Percentiles rank a stretch among this genome's conserved stretches.
These are phyloP conservation scores for Neurospora hispaniola DNA, from an alignment of 495 filamentous ascomycete genomes.

Conservation along the genomic window DNA sequence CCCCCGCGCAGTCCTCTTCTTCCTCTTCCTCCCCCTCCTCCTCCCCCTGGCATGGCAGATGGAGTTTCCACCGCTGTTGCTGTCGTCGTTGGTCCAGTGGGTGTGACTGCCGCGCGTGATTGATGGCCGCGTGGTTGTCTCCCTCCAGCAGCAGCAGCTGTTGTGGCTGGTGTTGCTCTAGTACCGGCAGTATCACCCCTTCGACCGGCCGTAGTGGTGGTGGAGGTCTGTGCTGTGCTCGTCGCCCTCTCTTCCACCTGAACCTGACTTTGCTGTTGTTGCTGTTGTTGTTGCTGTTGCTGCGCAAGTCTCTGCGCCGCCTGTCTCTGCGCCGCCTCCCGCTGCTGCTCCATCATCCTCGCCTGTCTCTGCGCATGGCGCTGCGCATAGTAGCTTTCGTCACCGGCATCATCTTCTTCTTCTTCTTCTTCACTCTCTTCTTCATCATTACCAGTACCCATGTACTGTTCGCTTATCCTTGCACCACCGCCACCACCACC, in stretches of 20 bases:
- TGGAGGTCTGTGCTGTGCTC: neutral
- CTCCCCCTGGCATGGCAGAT: neutral
- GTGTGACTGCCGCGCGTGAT: neutral
- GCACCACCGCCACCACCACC: neutral
- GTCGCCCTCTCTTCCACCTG: neutral
- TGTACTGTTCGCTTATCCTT: neutral
- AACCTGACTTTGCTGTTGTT: neutral
- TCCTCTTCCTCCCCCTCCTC: neutral
- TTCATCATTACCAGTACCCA: neutral
- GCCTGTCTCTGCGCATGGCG: slow-evolving; percentile 8
- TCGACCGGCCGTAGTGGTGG: neutral
- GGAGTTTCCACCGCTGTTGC: neutral
- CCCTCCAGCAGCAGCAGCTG: neutral
- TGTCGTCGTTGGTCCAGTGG: neutral
- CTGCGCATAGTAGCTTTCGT: slow-evolving; percentile 10
- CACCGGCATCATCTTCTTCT: slow-evolving; percentile 15
- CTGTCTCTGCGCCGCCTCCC: neutral
- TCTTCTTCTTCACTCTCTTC: slow-evolving; percentile 10
- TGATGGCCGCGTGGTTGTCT: neutral
- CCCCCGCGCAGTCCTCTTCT: neutral
- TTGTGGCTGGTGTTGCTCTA: neutral
- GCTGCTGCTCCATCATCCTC: neutral
- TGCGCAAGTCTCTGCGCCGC: neutral
- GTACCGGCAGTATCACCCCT: neutral
- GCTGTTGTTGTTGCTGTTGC: neutral